These are phyloP conservation scores for Fremontodendron californicum DNA, from an alignment of 345 rosid genomes.

Conservation along the genomic window DNA sequence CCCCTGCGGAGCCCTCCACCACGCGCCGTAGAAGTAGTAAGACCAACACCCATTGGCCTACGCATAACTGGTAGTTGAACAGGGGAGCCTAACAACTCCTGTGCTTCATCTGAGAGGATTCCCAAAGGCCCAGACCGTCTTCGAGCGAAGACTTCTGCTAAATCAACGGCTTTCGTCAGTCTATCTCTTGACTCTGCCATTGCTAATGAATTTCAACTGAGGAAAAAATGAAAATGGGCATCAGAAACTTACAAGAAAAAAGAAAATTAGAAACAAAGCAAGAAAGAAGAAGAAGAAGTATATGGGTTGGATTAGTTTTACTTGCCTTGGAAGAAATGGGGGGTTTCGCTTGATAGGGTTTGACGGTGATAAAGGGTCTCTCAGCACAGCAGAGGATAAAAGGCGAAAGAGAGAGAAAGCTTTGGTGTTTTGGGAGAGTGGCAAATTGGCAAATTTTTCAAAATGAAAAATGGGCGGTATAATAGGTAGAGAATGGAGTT, in stretches of 20 bases:
- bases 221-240: background rate
- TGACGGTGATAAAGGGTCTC: background rate
- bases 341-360: background rate
- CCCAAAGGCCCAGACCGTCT: constrained; percentile 37
- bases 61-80: background rate
- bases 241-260: background rate
- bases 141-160: constrained; percentile 35
- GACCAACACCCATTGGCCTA: constrained; percentile 16
- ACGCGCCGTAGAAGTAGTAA: constrained; percentile 7
- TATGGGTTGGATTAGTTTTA: background rate
- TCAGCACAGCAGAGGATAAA: background rate
- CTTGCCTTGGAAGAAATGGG: background rate
- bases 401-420: background rate
- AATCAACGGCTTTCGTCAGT: constrained; percentile 46
- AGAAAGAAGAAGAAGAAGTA: too few relatives aligned
- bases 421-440: constrained; percentile 4
- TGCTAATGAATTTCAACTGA: constrained; percentile 5
- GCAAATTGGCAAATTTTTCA: constrained; percentile 30
- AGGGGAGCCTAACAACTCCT: constrained; percentile 28
- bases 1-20: constrained; percentile 37
- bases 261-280: background rate
- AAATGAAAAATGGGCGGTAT: constrained; percentile 35
- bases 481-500: background rate
- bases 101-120: constrained; percentile 32
- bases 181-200: constrained; percentile 81